These are phyloP conservation scores for Clonostachys sp. DNA, from an alignment of 2,329 filamentous ascomycete genomes.

Conservation along the genomic window DNA sequence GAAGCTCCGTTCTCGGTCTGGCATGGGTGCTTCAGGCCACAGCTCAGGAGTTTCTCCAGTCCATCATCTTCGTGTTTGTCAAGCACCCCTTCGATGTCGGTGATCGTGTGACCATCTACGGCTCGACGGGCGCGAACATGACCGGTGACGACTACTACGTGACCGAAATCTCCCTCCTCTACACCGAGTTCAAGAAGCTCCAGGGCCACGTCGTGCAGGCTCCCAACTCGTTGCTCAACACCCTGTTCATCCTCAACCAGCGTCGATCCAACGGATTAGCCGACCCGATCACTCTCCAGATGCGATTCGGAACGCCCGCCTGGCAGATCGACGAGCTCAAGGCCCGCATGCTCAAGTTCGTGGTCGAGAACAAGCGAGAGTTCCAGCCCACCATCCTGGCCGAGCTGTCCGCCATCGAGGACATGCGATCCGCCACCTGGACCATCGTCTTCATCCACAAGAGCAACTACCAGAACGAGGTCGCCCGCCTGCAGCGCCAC, in stretches of 20 bases:
- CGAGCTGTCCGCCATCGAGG: slow-evolving; percentile 72
- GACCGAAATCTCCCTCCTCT: slow-evolving; percentile 86
- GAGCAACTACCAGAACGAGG: slow-evolving; percentile 92
- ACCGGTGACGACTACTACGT: slow-evolving; percentile 93
- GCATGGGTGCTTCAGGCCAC: slow-evolving; percentile 92
- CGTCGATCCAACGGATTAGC: slow-evolving; percentile 83
- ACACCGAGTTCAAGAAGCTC: slow-evolving; percentile 99
- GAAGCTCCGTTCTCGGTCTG: slow-evolving; percentile 80
- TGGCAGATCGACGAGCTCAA: slow-evolving; percentile 82
- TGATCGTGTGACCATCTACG: slow-evolving; percentile 87
- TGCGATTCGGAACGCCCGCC: slow-evolving; percentile 84
- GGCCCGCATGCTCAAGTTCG: slow-evolving; percentile 76
- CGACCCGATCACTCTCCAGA: slow-evolving; percentile 76
- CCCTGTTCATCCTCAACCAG: slow-evolving; percentile 91
- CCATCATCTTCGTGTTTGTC: slow-evolving; percentile 91
- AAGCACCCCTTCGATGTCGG: slow-evolving; percentile 98
- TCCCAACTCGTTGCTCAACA: slow-evolving; percentile 90
- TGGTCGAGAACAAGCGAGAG: slow-evolving; percentile 80
- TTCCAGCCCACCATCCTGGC: slow-evolving; percentile 84
- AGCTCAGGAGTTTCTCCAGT: slow-evolving; percentile 91
- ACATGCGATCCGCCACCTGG: slow-evolving; percentile 80
- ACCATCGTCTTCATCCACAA: slow-evolving; percentile 98
- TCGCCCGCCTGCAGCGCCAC: slow-evolving; percentile 80
- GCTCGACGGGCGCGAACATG: slow-evolving; percentile 74
- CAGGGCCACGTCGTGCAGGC: slow-evolving; percentile 94